These are phyloP conservation scores for Tylopilus sp. DNA, from an alignment of 768 basidiomycete genomes.

Conservation along the genomic window DNA sequence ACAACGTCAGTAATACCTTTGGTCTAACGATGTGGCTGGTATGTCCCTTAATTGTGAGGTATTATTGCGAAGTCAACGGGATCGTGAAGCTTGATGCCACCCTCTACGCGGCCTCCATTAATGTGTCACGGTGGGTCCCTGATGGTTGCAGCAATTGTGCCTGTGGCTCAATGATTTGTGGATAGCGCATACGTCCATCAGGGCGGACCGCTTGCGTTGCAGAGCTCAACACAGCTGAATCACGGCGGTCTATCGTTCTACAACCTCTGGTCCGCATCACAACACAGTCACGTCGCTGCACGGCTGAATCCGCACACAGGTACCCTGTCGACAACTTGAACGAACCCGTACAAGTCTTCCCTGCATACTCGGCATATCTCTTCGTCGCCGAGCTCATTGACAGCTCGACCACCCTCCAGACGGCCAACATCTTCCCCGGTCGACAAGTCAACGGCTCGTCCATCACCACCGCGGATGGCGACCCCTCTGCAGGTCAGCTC, in stretches of 20 bases:
- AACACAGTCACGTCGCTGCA: background rate
- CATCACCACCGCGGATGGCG: constrained; percentile 49
- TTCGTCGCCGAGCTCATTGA: constrained; percentile 49
- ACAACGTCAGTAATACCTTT: constrained; percentile 38
- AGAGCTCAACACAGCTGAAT: constrained; percentile 40
- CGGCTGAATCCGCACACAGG: constrained; percentile 25
- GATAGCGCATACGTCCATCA: constrained; percentile 50
- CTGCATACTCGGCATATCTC: constrained; percentile 50
- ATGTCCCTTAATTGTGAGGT: constrained; percentile 15
- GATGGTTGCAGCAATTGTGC: background rate
- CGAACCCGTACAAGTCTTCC: constrained; percentile 48
- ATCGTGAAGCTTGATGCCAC: constrained; percentile 5
- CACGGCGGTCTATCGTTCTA: constrained; percentile 29
- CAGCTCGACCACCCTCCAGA: constrained; percentile 39
- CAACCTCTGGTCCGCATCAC: constrained; percentile 41
- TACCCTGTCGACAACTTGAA: constrained; percentile 42
- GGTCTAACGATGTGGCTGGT: constrained; percentile 54
- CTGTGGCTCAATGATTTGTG: background rate
- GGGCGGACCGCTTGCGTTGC: constrained; percentile 49
- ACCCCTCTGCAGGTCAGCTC: constrained; percentile 44
- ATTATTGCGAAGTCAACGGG: background rate
- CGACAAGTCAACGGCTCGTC: constrained; percentile 50
- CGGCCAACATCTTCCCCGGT: constrained; percentile 50
- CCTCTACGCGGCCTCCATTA: constrained; percentile 35
- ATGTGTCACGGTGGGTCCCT: constrained; percentile 41